Evolutionary conservation across 2,329 filamentous ascomycete species (phyloP), one percentile per base, ranked within the genome.

Genomic region (Didymella arachidicola): DNA sequence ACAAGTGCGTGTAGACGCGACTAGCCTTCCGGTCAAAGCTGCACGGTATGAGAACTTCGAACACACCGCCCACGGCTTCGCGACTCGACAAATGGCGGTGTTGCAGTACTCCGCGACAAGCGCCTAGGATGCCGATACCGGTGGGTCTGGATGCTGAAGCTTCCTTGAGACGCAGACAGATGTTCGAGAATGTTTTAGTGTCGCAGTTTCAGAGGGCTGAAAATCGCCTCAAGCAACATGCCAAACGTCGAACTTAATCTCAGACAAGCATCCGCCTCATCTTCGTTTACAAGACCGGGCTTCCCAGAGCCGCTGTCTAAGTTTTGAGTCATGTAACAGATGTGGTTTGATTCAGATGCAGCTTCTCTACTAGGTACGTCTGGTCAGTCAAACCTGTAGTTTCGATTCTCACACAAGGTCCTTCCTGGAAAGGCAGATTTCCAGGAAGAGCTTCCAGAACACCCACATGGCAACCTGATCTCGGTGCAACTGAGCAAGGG

Each of bases 151-250:
- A 26, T 62, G 55, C 60, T 60, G 62, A 63, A 46, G 25, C 59
- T 69, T 61, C 54, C 66, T 64, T 63, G 61, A 69, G 68, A 68
- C 65, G 45, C 57, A 64, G 63, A 66, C 60, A 63, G 55, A 25
- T 51, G 51, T 62, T 67, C 52, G 61, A 67, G 59, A 63, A 62
- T 58, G 47, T 61, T 65, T 59, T 54, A 50, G 56, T 43, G 19
- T 50, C n/a, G 30, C 39, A n/a, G 56, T 59, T 50, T 50, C 56
- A 54, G 34, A 50, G 38, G 36, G 48, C 48, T 43, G 48, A 57
- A 41, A 46, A 26, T 18, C 49, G 34, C 32, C 10, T 50, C 27
- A 34, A 49, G 45, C 22, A 38, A 30, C 39, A 53, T 27, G 41
- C 41, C 50, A 56, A 61, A 53, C 45, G 36, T 57, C 25, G 32